Conservation (phyloP, 306 rosid species). For the Dryas octopetala region DNA sequence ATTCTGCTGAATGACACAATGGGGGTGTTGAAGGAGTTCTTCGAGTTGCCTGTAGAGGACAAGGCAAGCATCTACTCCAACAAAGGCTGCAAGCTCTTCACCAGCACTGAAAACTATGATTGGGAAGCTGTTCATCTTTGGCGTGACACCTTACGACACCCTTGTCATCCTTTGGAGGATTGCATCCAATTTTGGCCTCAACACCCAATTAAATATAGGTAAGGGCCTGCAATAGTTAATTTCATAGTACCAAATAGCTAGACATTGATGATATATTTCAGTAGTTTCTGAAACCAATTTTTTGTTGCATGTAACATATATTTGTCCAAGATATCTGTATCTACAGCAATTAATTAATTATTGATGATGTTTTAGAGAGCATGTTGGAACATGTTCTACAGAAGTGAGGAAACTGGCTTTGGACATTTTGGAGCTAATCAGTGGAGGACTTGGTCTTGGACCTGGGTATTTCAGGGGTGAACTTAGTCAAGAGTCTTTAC, state of each 20-base stretch:
- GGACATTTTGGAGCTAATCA: conserved; percentile 21
- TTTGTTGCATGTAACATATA: neutral
- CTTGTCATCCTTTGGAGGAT: conserved; percentile 27
- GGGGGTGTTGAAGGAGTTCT: conserved; percentile 17
- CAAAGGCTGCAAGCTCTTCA: conserved; percentile 13
- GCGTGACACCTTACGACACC: conserved; percentile 25
- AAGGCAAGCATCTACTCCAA: conserved; percentile 14
- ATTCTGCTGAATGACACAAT: conserved; percentile 7
- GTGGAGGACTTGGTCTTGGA: conserved; percentile 27
- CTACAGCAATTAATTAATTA: neutral
- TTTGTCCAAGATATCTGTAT: neutral
- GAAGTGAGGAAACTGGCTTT: conserved; percentile 25
- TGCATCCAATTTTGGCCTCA: conserved; percentile 24
- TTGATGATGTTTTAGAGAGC: conserved; percentile 3
- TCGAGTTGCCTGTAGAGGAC: conserved; percentile 21
- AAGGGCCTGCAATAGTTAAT: neutral
- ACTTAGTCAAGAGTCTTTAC: no score
- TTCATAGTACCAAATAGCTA: no score
- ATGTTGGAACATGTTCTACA: conserved; percentile 16
- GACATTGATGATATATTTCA: no score
- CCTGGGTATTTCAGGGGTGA: neutral
- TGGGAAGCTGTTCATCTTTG: conserved; percentile 20
- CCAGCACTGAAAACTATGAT: conserved; percentile 15
- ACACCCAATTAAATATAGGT: conserved; percentile 19
- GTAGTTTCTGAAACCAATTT: no score